phyloP scores from a whole-genome alignment of 495 filamentous ascomycete species.

The Penicillium bovifimosum region DNA sequence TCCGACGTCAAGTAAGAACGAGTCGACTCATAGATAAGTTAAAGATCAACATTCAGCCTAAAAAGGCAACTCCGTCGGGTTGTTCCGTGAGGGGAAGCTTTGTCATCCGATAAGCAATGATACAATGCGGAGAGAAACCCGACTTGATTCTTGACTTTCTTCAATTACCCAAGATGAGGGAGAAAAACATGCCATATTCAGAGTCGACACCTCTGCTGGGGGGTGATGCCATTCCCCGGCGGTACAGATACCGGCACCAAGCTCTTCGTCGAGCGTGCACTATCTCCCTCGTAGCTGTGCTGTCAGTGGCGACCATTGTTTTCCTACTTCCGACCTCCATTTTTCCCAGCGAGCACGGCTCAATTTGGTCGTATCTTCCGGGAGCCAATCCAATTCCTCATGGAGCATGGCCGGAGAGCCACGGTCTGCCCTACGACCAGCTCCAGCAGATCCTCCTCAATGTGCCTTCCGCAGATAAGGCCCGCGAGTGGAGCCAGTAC shows the following conservation, averaged over 20 bases:
- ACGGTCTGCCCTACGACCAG: conserved; percentile 57
- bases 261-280: conserved; percentile 68
- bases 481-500: conserved; percentile 80
- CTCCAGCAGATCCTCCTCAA: conserved; percentile 64
- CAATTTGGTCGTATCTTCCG: conserved; percentile 39
- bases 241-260: conserved; percentile 63
- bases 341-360: conserved; percentile 33
- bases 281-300: conserved; percentile 49
- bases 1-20: neutral
- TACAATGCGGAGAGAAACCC: conserved; percentile 4
- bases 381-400: conserved; percentile 36
- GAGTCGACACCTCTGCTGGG: conserved; percentile 40
- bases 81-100: conserved; percentile 1
- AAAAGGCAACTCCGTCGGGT: neutral
- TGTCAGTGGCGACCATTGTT: conserved; percentile 54
- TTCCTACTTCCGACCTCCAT: conserved; percentile 50
- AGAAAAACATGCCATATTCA: conserved; percentile 38
- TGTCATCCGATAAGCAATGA: conserved; percentile 10
- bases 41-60: neutral
- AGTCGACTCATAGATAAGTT: neutral
- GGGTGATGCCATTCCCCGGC: conserved; percentile 37
- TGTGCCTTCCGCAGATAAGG: conserved; percentile 64
- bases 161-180: conserved; percentile 30
- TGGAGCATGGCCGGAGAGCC: conserved; percentile 36
- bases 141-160: neutral